These are phyloP conservation scores for Schrenkiella parvula DNA, from an alignment of 345 rosid genomes.

Conservation along the genomic window DNA sequence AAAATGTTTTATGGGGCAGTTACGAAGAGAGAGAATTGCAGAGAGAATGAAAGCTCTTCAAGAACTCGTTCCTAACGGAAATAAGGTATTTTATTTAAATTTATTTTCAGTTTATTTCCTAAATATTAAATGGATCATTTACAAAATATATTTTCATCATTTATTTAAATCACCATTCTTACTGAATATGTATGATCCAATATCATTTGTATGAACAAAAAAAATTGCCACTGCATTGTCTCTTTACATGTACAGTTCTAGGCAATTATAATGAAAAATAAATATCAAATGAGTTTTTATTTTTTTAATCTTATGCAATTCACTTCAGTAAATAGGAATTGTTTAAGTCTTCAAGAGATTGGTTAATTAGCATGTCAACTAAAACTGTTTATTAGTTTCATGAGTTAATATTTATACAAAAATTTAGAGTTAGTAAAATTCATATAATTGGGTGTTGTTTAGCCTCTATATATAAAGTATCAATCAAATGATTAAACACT, in stretches of 20 bases:
- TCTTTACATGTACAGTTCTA: no score
- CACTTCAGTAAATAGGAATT: neutral
- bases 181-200: neutral
- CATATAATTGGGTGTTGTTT: constrained; percentile 16
- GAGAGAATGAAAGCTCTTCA: constrained; percentile 98
- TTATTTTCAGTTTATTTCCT: neutral
- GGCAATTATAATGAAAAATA: neutral
- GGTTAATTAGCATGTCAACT: neutral
- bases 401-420: neutral
- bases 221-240: no score
- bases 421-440: neutral
- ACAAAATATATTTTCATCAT: neutral
- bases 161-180: neutral
- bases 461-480: neutral
- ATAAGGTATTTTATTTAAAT: constrained; percentile 59
- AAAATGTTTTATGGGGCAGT: constrained; percentile 40
- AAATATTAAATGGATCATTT: neutral
- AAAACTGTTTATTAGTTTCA: neutral
- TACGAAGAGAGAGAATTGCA: constrained; percentile 96
- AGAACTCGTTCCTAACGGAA: constrained; percentile 93
- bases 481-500: constrained; percentile 28
- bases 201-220: neutral
- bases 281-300: neutral
- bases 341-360: neutral
- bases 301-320: neutral